Conservation (phyloP, 768 basidiomycete species). For the Dentipellis fragilis region DNA sequence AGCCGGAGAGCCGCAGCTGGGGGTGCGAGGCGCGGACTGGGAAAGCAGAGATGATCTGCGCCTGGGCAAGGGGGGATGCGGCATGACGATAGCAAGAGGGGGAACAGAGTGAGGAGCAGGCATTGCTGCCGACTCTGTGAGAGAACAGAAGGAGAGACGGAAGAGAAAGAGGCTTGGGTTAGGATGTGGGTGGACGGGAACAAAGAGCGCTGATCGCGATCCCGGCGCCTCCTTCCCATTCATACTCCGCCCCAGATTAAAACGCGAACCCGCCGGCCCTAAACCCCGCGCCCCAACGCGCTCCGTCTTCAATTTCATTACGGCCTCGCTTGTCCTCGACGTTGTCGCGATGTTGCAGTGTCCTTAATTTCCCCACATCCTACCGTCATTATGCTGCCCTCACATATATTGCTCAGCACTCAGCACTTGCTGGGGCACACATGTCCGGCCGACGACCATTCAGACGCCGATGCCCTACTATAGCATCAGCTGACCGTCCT, state of each 20-base stretch:
- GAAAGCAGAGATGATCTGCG: slow-evolving; percentile 43
- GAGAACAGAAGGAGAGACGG: slow-evolving; percentile 14
- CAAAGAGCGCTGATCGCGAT: not conserved
- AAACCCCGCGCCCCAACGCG: not conserved
- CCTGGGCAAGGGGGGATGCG: slow-evolving; percentile 43
- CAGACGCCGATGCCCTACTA: too few species aligned
- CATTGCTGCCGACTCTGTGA: slow-evolving; percentile 15
- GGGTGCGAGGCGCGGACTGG: slow-evolving; percentile 41
- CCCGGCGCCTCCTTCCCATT: not conserved
- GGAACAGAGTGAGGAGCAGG: slow-evolving; percentile 35
- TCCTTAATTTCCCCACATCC: too few species aligned
- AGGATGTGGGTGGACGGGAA: not conserved
- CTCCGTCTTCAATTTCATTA: too few species aligned
- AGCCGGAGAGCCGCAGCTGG: slow-evolving; percentile 45
- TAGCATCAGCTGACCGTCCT: too few species aligned
- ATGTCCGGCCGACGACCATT: too few species aligned
- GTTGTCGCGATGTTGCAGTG: too few species aligned
- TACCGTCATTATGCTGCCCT: too few species aligned
- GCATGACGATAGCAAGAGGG: slow-evolving; percentile 51
- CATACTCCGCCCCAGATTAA: not conserved
- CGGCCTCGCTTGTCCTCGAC: too few species aligned
- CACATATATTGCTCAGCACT: too few species aligned
- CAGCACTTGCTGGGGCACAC: too few species aligned
- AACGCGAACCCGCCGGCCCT: not conserved
- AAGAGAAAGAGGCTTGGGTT: not conserved